Evolutionary conservation across 768 basidiomycete species (phyloP).

Genomic region (Jaapia argillacea): DNA sequence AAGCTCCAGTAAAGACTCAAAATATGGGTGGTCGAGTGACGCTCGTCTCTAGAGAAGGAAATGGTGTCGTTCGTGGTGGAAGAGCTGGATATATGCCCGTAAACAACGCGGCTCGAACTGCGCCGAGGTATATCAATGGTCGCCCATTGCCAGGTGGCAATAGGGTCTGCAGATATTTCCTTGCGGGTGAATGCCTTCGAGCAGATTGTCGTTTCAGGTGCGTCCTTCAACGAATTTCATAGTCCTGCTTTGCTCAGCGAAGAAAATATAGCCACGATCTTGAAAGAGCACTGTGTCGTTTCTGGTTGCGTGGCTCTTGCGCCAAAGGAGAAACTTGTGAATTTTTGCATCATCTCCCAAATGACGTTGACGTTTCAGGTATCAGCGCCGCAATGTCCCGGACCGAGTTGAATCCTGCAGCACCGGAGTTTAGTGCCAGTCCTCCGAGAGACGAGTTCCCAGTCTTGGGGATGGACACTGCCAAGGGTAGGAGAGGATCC

Average conservation of each 20-base stretch:
- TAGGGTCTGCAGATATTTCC: slow-evolving; percentile 91
- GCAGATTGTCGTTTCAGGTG: slow-evolving; percentile 98
- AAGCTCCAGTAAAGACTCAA: slow-evolving; percentile 38
- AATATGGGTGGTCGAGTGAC: slow-evolving; percentile 60
- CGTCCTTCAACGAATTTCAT: slow-evolving; percentile 18
- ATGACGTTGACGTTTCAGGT: slow-evolving; percentile 70
- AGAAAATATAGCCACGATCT: slow-evolving; percentile 67
- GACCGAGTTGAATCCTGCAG: slow-evolving; percentile 44
- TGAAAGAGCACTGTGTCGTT: slow-evolving; percentile 88
- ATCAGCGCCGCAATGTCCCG: slow-evolving; percentile 60
- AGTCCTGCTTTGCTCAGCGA: not conserved
- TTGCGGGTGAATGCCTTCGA: slow-evolving; percentile 90
- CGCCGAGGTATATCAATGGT: slow-evolving; percentile 36
- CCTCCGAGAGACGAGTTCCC: slow-evolving; percentile 65
- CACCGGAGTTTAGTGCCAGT: slow-evolving; percentile 24
- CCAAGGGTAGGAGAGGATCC: slow-evolving; percentile 31
- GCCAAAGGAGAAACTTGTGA: slow-evolving; percentile 96
- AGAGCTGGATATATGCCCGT: slow-evolving; percentile 26
- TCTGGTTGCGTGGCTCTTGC: slow-evolving; percentile 97
- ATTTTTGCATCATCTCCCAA: slow-evolving; percentile 86
- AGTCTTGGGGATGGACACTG: slow-evolving; percentile 29
- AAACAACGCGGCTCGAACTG: slow-evolving; percentile 14
- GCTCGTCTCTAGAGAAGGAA: slow-evolving; percentile 48
- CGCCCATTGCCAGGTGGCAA: slow-evolving; percentile 52
- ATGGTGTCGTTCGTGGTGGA: slow-evolving; percentile 27